These are phyloP conservation scores for Thermomyces lanuginosus DNA, from an alignment of 2,329 filamentous ascomycete species.

Conservation along the genomic window DNA sequence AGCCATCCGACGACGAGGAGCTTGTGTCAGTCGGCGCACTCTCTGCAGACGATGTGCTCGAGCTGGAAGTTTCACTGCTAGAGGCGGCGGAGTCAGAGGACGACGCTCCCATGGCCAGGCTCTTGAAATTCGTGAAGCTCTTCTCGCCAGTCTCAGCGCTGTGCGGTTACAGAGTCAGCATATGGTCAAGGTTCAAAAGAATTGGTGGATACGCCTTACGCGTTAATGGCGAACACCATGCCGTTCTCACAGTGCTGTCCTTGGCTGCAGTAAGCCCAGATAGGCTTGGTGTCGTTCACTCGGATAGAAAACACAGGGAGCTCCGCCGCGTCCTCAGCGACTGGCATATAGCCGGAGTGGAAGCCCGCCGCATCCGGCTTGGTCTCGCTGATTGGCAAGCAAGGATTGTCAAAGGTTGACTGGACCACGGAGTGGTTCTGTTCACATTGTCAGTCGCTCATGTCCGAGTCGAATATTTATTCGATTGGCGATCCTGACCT, in stretches of 20 bases:
- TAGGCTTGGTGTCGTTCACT: constrained; percentile 49
- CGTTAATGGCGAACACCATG: constrained; percentile 62
- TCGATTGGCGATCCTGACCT: constrained; percentile 17
- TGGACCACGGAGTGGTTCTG: constrained; percentile 67
- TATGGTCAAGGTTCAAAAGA: not conserved
- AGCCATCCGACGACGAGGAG: no score
- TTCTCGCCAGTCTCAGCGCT: constrained; percentile 4
- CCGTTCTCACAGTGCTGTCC: constrained; percentile 55
- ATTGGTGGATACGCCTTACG: constrained; percentile 33
- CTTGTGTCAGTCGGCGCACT: no score
- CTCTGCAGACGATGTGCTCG: not conserved
- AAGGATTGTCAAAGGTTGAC: constrained; percentile 57
- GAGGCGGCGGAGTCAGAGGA: not conserved
- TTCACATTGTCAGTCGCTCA: not conserved
- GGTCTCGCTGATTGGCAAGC: constrained; percentile 42
- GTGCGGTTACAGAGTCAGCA: constrained; percentile 1
- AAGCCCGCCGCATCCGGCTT: constrained; percentile 42
- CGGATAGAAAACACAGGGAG: constrained; percentile 54
- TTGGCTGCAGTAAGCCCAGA: constrained; percentile 67
- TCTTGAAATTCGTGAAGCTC: constrained; percentile 4
- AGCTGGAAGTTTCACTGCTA: not conserved
- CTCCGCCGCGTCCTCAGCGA: constrained; percentile 32
- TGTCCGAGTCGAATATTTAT: constrained; percentile 2
- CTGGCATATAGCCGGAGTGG: constrained; percentile 39
- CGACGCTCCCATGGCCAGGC: constrained; percentile 2